phyloP scores from a whole-genome alignment of 257 asterid species.

The Phtheirospermum japonicum region DNA sequence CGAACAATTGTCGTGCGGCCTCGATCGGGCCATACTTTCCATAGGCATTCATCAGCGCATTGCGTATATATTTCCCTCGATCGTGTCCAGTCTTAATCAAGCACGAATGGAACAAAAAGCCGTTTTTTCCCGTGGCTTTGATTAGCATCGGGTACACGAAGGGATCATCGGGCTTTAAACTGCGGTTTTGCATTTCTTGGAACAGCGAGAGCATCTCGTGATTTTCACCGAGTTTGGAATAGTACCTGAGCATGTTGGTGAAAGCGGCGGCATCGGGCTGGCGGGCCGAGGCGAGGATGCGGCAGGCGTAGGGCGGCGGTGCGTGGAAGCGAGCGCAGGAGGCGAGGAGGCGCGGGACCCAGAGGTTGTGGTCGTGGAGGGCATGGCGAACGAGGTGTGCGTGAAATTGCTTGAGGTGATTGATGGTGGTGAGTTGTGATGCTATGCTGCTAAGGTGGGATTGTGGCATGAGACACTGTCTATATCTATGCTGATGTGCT shows the following conservation, averaged over 20 bases:
- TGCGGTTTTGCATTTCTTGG: constrained; percentile 39
- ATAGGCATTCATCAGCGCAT: constrained; percentile 50
- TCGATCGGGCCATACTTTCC: constrained; percentile 64
- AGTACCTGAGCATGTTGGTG: constrained; percentile 51
- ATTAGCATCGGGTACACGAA: constrained; percentile 55
- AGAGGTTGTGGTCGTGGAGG: constrained; percentile 36
- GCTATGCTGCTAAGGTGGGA: constrained; percentile 31
- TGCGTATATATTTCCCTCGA: constrained; percentile 45
- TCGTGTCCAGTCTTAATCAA: constrained; percentile 50
- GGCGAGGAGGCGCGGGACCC: constrained; percentile 51
- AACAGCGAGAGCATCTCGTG: constrained; percentile 38
- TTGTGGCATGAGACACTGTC: constrained; percentile 19
- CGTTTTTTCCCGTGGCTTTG: constrained; percentile 47
- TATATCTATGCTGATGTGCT: too few relatives aligned
- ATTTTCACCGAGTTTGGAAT: constrained; percentile 37
- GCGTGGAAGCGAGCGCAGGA: constrained; percentile 61
- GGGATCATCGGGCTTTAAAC: constrained; percentile 49
- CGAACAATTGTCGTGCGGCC: constrained; percentile 56
- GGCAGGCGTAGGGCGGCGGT: constrained; percentile 41
- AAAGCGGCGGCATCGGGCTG: constrained; percentile 42
- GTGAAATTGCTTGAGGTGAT: constrained; percentile 51
- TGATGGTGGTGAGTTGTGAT: constrained; percentile 24
- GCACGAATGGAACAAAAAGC: constrained; percentile 48
- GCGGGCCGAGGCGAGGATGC: constrained; percentile 40
- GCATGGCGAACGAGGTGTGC: constrained; percentile 50